These are phyloP conservation scores for Euphorbia tirucalli DNA, from an alignment of 345 rosid genomes.

Conservation along the genomic window DNA sequence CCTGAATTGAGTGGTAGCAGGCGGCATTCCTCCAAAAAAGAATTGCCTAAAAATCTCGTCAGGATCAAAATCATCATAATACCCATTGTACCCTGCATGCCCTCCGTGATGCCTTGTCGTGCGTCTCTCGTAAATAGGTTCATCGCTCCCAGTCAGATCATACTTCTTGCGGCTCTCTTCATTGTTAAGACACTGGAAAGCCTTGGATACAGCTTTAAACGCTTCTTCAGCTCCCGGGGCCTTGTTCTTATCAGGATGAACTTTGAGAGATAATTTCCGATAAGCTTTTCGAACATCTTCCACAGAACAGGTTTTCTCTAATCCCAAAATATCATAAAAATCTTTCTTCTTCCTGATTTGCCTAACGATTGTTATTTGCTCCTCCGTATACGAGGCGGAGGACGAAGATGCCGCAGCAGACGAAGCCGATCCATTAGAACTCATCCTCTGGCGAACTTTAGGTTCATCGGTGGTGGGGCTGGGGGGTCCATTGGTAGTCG, in stretches of 20 bases:
- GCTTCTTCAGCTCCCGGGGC: slow-evolving; percentile 97
- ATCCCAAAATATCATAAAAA: slow-evolving; percentile 77
- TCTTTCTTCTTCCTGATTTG: slow-evolving; percentile 77
- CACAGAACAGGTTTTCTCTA: slow-evolving; percentile 59
- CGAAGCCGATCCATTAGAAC: slow-evolving; percentile 34
- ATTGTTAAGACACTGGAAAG: slow-evolving; percentile 87
- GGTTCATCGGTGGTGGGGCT: slow-evolving; percentile 26
- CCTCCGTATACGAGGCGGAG: slow-evolving; percentile 48
- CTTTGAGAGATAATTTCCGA: slow-evolving; percentile 80
- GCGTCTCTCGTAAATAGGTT: slow-evolving; percentile 52
- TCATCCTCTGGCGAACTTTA: slow-evolving; percentile 50
- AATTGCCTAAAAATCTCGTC: slow-evolving; percentile 94
- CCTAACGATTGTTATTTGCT: slow-evolving; percentile 70
- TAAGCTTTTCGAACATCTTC: slow-evolving; percentile 88
- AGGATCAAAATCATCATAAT: slow-evolving; percentile 77
- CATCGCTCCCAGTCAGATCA: slow-evolving; percentile 75
- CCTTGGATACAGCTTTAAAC: slow-evolving; percentile 77
- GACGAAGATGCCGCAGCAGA: slow-evolving; percentile 38
- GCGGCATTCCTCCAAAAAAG: slow-evolving; percentile 85
- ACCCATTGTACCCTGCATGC: slow-evolving; percentile 52
- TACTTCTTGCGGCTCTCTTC: slow-evolving; percentile 66
- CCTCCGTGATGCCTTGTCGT: slow-evolving; percentile 38
- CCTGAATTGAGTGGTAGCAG: slow-evolving; percentile 66
- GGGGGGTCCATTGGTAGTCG: slow-evolving; percentile 19
- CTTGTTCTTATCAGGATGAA: slow-evolving; percentile 90